A percentile compares a stretch with the other conserved stretches of the same genome.
Evolutionary conservation across 306 rosid species (phyloP).

Genomic region (Citrullus mucosospermus): DNA sequence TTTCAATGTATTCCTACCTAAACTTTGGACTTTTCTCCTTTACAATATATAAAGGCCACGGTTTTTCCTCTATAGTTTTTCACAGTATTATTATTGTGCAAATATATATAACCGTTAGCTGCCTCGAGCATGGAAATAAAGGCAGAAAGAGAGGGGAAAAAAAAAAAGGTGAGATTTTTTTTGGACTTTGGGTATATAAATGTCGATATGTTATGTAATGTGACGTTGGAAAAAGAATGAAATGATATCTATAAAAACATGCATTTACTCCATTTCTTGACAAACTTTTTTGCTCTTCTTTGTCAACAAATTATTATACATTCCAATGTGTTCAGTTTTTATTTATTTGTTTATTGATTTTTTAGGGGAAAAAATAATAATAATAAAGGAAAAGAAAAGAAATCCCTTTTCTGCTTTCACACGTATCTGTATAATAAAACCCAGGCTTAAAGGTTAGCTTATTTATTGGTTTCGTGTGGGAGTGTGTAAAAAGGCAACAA

Average conservation of each 20-base stretch:
- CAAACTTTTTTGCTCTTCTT: not conserved
- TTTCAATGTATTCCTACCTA: conserved; percentile 5
- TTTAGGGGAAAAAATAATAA: too few species aligned
- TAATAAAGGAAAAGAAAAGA: not conserved
- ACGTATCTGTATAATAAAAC: not conserved
- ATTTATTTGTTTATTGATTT: too few species aligned
- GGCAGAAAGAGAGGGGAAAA: not conserved
- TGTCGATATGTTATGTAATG: not conserved
- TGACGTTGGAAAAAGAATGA: not conserved
- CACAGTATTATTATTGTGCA: not conserved
- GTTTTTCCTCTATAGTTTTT: not conserved
- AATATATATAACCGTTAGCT: not conserved
- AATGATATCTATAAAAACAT: not conserved
- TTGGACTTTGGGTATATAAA: not conserved
- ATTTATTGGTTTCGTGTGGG: conserved; percentile 6
- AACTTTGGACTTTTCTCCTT: conserved; percentile 2
- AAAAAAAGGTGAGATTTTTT: not conserved
- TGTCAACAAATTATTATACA: not conserved
- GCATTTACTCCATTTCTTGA: not conserved
- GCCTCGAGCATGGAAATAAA: not conserved
- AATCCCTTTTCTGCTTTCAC: not conserved
- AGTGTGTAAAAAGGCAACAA: not conserved
- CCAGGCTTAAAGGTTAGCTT: not conserved
- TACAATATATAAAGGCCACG: not conserved
- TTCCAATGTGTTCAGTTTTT: not conserved